Percentiles rank a stretch among this genome's conserved stretches.
phyloP scores from a whole-genome alignment of 108 stramenopile species.

The Bacterosira constricta region DNA sequence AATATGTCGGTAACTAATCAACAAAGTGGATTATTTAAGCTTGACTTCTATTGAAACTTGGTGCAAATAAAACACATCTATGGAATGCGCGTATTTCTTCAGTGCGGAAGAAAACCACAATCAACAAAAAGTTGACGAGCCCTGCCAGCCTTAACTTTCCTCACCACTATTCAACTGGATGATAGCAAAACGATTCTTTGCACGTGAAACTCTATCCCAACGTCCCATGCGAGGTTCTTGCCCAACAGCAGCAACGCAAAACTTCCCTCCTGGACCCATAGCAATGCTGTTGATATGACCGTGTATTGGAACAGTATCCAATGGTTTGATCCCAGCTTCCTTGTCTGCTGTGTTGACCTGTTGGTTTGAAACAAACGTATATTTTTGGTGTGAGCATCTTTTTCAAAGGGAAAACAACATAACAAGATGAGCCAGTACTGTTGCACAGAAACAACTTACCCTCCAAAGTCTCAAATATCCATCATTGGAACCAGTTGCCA shows the following conservation, averaged over 20 bases:
- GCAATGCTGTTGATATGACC: constrained; percentile 88
- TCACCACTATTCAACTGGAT: constrained; percentile 51
- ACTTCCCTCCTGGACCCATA: constrained; percentile 77
- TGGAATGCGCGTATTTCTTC: too few species aligned
- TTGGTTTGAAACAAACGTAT: neutral
- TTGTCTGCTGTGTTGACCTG: constrained; percentile 56
- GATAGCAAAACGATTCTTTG: constrained; percentile 87
- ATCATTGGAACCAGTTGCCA: constrained; percentile 85
- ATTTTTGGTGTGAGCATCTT: neutral
- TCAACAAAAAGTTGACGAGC: too few species aligned
- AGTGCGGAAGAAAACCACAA: too few species aligned
- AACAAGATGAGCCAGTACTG: neutral
- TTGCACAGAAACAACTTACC: constrained; percentile 40
- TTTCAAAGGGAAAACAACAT: neutral
- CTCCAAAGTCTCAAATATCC: constrained; percentile 89
- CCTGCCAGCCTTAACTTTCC: constrained; percentile 3
- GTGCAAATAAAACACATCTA: too few species aligned
- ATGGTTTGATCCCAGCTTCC: constrained; percentile 55
- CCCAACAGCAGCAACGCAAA: constrained; percentile 82
- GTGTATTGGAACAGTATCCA: constrained; percentile 61
- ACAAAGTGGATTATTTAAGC: too few species aligned
- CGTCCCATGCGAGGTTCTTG: constrained; percentile 89
- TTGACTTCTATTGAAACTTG: too few species aligned
- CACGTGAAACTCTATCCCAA: constrained; percentile 80
- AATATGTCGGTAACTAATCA: too few species aligned